Evolutionary conservation across 192 early-diverging fungal species (phyloP).

Genomic region (Mortierella alpina): DNA sequence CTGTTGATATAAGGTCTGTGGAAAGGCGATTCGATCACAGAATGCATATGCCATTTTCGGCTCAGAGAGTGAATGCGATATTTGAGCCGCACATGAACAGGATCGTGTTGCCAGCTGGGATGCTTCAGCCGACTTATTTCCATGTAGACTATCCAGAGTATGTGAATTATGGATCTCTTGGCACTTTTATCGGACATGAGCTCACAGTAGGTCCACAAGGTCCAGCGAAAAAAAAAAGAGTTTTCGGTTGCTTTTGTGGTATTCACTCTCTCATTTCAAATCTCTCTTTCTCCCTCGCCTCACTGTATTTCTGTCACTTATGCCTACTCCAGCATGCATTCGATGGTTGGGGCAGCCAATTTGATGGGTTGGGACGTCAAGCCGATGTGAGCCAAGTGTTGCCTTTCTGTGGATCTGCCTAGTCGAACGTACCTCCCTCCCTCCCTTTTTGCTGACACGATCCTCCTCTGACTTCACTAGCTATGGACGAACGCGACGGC

Average conservation of each 20-base stretch:
- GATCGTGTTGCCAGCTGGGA: constrained; percentile 65
- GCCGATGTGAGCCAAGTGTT: background rate
- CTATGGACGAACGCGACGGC: constrained; percentile 73
- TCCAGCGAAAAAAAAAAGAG: background rate
- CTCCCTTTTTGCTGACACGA: background rate
- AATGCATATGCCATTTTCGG: constrained; percentile 17
- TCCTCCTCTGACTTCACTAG: background rate
- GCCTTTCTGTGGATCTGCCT: background rate
- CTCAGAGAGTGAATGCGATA: constrained; percentile 64
- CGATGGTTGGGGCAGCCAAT: constrained; percentile 57
- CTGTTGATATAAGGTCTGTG: constrained; percentile 15
- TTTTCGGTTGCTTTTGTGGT: background rate
- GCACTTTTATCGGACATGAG: constrained; percentile 66
- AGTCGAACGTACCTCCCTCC: background rate
- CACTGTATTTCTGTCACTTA: no score
- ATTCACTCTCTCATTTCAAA: background rate
- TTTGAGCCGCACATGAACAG: constrained; percentile 42
- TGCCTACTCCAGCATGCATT: constrained; percentile 57
- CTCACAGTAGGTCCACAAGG: constrained; percentile 35
- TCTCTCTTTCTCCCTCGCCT: background rate
- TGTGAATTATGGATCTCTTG: constrained; percentile 73
- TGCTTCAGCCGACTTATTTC: constrained; percentile 68
- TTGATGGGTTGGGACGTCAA: constrained; percentile 48
- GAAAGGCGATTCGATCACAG: background rate
- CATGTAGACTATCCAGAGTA: constrained; percentile 58